Percentiles rank a stretch among this genome's conserved stretches.
These are phyloP conservation scores for Dendrocalamus latiflorus DNA, from an alignment of 202 grass and related monocot species.

Conservation along the genomic window DNA sequence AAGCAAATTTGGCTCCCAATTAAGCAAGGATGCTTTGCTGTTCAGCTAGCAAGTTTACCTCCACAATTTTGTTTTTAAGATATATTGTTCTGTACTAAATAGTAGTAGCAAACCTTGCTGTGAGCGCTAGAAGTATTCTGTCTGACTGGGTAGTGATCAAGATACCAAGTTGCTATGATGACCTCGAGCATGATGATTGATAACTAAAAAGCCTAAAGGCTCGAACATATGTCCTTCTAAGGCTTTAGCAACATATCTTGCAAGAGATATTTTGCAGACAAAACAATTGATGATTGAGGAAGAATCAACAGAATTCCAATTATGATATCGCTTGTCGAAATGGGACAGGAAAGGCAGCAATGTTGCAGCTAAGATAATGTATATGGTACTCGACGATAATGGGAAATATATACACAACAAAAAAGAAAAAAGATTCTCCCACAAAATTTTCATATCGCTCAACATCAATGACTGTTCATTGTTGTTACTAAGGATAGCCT, in stretches of 20 bases:
- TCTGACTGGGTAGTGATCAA: not conserved
- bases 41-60: not conserved
- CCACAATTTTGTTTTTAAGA: no score
- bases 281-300: slow-evolving; percentile 8
- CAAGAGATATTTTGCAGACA: slow-evolving; percentile 11
- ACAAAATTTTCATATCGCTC: not conserved
- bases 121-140: not conserved
- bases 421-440: not conserved
- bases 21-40: not conserved
- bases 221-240: not conserved
- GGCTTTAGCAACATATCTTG: not conserved
- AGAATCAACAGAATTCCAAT: not conserved
- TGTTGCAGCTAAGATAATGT: not conserved
- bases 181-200: not conserved
- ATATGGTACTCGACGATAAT: not conserved
- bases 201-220: not conserved
- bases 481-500: not conserved
- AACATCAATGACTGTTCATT: not conserved
- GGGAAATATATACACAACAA: not conserved
- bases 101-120: not conserved
- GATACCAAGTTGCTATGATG: not conserved
- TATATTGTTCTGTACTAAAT: not conserved
- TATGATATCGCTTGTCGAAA: not conserved
- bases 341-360: not conserved
- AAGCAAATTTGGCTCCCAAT: not conserved